These are phyloP conservation scores for Mycena rebaudengoi DNA, from an alignment of 768 basidiomycete species.

Conservation along the genomic window DNA sequence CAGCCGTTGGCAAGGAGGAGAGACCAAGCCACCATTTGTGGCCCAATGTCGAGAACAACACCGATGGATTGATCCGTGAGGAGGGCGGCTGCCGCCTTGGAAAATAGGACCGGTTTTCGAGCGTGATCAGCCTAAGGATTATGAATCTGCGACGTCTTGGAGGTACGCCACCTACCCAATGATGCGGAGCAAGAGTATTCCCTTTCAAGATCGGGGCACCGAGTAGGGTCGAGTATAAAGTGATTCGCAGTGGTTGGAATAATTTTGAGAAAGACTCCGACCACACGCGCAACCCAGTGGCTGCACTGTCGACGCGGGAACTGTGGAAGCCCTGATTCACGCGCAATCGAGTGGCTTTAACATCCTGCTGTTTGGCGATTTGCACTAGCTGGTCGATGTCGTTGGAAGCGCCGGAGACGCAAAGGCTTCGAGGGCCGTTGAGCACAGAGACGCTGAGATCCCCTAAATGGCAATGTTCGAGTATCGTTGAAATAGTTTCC, in stretches of 20 bases:
- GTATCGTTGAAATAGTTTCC: not conserved
- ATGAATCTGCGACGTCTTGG: not conserved
- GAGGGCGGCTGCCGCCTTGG: slow-evolving; percentile 6
- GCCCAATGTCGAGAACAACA: slow-evolving; percentile 16
- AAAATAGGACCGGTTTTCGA: slow-evolving; percentile 17
- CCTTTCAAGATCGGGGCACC: slow-evolving; percentile 4
- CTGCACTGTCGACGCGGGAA: slow-evolving; percentile 8
- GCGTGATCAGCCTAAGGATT: slow-evolving; percentile 11
- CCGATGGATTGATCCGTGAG: not conserved
- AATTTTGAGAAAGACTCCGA: not conserved
- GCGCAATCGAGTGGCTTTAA: slow-evolving; percentile 15
- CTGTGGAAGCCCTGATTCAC: slow-evolving; percentile 26
- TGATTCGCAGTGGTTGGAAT: slow-evolving; percentile 4
- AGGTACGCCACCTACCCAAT: slow-evolving; percentile 13
- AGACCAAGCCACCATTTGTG: slow-evolving; percentile 12
- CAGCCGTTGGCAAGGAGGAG: slow-evolving; percentile 16
- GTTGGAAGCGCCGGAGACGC: slow-evolving; percentile 8
- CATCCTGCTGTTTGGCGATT: slow-evolving; percentile 4
- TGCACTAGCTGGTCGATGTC: slow-evolving; percentile 8
- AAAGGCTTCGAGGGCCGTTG: slow-evolving; percentile 16
- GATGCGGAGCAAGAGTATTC: not conserved
- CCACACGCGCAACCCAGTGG: slow-evolving; percentile 10
- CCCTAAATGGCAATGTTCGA: not conserved
- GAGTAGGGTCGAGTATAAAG: slow-evolving; percentile 13
- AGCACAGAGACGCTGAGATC: slow-evolving; percentile 14